phyloP scores from a whole-genome alignment of 2,329 filamentous ascomycete species.

The Talaromyces sp. region DNA sequence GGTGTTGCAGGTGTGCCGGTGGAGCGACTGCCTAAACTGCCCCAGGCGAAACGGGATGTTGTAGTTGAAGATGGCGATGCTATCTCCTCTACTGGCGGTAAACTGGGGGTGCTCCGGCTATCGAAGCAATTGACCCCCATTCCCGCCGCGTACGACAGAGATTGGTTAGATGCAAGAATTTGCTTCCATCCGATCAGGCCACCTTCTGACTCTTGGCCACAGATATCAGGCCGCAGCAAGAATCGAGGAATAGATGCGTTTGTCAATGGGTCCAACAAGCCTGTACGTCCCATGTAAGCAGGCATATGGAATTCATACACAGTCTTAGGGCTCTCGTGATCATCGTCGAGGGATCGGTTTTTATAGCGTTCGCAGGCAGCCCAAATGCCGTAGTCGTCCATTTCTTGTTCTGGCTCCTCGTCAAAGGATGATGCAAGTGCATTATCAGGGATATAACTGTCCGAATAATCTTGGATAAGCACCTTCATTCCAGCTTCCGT shows the following conservation, averaged over 20 bases:
- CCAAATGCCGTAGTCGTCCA: constrained; percentile 38
- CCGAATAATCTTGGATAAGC: constrained; percentile 46
- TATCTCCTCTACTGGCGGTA: constrained; percentile 31
- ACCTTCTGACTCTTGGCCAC: constrained; percentile 46
- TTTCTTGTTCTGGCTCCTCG: constrained; percentile 35
- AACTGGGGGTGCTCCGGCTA: constrained; percentile 23
- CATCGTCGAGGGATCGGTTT: constrained; percentile 18
- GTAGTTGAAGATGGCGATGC: constrained; percentile 35
- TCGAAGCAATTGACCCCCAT: constrained; percentile 38
- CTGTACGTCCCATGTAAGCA: constrained; percentile 44
- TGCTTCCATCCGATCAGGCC: constrained; percentile 50
- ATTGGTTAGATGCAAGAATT: constrained; percentile 45
- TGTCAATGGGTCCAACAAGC: constrained; percentile 24
- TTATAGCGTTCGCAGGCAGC: constrained; percentile 28
- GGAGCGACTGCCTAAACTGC: constrained; percentile 37
- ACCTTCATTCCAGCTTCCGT: constrained; percentile 44
- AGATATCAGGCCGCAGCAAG: constrained; percentile 45
- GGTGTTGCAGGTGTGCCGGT: constrained; percentile 35
- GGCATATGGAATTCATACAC: constrained; percentile 47
- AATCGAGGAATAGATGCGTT: constrained; percentile 43
- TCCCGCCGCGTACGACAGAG: constrained; percentile 39
- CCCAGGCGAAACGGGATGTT: constrained; percentile 39
- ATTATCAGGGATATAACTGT: constrained; percentile 39
- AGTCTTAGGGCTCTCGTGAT: constrained; percentile 35
- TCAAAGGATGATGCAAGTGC: constrained; percentile 32